Conservation (phyloP, 2,329 filamentous ascomycete species). For the Verticillium nubilum region DNA sequence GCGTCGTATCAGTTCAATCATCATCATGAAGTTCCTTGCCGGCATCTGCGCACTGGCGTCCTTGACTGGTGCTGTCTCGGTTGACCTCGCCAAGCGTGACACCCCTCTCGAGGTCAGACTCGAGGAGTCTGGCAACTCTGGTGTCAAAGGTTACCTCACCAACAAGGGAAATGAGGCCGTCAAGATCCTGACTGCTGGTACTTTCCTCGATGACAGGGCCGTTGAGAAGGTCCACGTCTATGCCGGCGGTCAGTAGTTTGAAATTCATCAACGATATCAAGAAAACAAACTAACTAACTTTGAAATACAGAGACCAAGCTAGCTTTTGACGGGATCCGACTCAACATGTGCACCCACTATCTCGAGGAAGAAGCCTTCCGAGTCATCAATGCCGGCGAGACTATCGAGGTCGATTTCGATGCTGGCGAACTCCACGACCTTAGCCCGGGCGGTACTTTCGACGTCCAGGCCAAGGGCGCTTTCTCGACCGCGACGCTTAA, state of each 20-base stretch:
- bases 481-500: constrained; percentile 44
- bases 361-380: constrained; percentile 40
- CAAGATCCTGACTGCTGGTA: constrained; percentile 42
- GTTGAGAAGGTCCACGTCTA: constrained; percentile 44
- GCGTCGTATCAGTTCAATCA: no score
- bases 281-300: no score
- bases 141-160: constrained; percentile 39
- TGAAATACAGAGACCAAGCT: neutral
- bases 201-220: constrained; percentile 38
- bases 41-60: constrained; percentile 26
- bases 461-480: constrained; percentile 45
- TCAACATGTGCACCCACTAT: constrained; percentile 34
- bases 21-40: constrained; percentile 33
- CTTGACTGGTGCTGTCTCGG: constrained; percentile 24
- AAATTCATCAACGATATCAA: no score
- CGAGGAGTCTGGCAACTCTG: constrained; percentile 37
- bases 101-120: constrained; percentile 31
- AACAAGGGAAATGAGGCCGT: constrained; percentile 37
- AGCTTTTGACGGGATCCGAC: constrained; percentile 42
- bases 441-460: constrained; percentile 40
- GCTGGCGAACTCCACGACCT: constrained; percentile 45
- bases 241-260: constrained; percentile 26
- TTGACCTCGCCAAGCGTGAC: constrained; percentile 24
- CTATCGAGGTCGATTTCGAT: constrained; percentile 43
- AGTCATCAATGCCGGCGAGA: constrained; percentile 35